These are phyloP conservation scores for Alternaria gansuensis DNA, from an alignment of 2,329 filamentous ascomycete genomes.

Conservation along the genomic window DNA sequence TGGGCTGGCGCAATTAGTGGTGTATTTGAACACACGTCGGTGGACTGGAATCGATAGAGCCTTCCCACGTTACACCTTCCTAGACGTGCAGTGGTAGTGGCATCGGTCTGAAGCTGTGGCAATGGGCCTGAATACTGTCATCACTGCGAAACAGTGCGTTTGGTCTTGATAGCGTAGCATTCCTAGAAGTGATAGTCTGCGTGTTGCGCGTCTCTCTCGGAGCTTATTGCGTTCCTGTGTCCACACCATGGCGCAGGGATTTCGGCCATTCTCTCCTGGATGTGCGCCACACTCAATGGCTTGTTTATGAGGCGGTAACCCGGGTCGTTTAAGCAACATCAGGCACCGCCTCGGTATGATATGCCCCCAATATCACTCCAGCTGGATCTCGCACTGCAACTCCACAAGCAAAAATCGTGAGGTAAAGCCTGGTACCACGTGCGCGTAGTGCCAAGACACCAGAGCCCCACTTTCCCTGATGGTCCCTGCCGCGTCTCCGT, in stretches of 20 bases:
- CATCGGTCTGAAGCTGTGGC: slow-evolving; percentile 3
- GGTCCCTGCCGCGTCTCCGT: slow-evolving; percentile 17
- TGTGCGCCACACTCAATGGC: neutral
- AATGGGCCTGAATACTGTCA: neutral
- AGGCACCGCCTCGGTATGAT: slow-evolving; percentile 2
- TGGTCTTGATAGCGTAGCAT: neutral
- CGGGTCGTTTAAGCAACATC: slow-evolving; percentile 1
- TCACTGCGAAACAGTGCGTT: slow-evolving; percentile 3
- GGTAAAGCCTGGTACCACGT: slow-evolving; percentile 10
- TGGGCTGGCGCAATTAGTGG: slow-evolving; percentile 15
- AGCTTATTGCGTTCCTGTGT: slow-evolving; percentile 1
- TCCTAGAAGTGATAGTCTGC: neutral
- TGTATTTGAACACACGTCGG: neutral
- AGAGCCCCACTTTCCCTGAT: slow-evolving; percentile 9
- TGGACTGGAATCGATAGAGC: neutral
- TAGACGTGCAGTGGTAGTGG: slow-evolving; percentile 5
- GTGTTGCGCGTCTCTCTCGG: slow-evolving; percentile 4
- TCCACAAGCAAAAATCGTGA: slow-evolving; percentile 7
- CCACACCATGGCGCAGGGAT: neutral
- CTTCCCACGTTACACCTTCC: neutral
- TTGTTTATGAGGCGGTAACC: slow-evolving; percentile 4
- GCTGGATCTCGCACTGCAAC: neutral
- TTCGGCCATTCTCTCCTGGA: neutral
- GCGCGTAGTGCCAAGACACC: slow-evolving; percentile 4
- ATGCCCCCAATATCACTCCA: neutral